A percentile compares a stretch with the other conserved stretches of the same genome.
Evolutionary conservation across 441 rosid species (phyloP).

Genomic region (Gossypium gossypioides): DNA sequence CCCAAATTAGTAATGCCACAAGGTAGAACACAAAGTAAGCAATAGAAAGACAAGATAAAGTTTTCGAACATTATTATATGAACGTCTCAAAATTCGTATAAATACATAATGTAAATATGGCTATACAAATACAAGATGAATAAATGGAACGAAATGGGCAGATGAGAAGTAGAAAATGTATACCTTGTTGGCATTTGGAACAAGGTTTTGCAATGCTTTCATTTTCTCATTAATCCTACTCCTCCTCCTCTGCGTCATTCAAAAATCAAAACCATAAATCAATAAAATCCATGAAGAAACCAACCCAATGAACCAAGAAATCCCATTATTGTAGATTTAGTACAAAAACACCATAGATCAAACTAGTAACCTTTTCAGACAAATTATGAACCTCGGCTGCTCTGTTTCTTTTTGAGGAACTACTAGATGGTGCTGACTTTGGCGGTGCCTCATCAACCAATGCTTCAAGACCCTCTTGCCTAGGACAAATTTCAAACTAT

Average conservation of each 20-base stretch:
- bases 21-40: slow-evolving; percentile 1
- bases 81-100: neutral
- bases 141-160: neutral
- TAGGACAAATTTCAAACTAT: neutral
- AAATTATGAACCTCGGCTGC: slow-evolving; percentile 68
- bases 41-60: neutral
- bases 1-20: neutral
- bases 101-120: neutral
- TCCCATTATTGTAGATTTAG: neutral
- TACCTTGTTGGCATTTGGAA: slow-evolving; percentile 67
- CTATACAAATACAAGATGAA: no score
- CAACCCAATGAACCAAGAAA: neutral
- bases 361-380: slow-evolving; percentile 49
- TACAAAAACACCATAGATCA: neutral
- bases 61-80: neutral
- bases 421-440: slow-evolving; percentile 38
- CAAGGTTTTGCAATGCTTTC: slow-evolving; percentile 59
- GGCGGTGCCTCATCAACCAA: slow-evolving; percentile 38
- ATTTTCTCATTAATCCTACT: slow-evolving; percentile 69
- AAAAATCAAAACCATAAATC: neutral
- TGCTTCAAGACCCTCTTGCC: slow-evolving; percentile 57
- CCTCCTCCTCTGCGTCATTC: slow-evolving; percentile 46
- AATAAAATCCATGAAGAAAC: neutral
- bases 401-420: slow-evolving; percentile 57
- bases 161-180: neutral